A percentile compares a stretch with the other conserved stretches of the same genome.
Evolutionary conservation across 164 flowering plant species (phyloP).

Genomic region (Chloranthus sessilifolius): DNA sequence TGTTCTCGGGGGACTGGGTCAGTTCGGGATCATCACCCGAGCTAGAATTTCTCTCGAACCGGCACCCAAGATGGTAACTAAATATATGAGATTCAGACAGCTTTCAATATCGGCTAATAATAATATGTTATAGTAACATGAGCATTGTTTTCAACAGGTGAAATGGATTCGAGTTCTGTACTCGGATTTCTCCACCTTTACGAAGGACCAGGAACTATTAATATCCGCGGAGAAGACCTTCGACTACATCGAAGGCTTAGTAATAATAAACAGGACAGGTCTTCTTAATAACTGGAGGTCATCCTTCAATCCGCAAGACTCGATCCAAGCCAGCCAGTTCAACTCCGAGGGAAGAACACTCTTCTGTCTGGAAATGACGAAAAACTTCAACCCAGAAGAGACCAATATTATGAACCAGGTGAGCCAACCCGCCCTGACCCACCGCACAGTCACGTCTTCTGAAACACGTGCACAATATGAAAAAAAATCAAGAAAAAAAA

Average conservation of each 20-base stretch:
- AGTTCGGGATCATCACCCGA: slow-evolving; percentile 85
- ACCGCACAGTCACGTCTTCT: slow-evolving; percentile 4
- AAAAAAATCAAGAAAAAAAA: neutral
- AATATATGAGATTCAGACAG: no score
- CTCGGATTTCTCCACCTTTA: slow-evolving; percentile 57
- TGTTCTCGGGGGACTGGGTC: slow-evolving; percentile 92
- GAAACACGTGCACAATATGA: slow-evolving; percentile 3
- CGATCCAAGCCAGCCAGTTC: slow-evolving; percentile 64
- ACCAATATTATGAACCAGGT: slow-evolving; percentile 46
- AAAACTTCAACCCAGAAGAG: slow-evolving; percentile 55
- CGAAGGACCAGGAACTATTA: slow-evolving; percentile 73
- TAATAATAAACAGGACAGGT: slow-evolving; percentile 71
- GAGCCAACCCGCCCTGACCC: slow-evolving; percentile 17
- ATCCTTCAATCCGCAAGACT: slow-evolving; percentile 65
- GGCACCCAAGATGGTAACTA: slow-evolving; percentile 71
- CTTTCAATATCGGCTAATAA: no score
- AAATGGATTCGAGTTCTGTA: slow-evolving; percentile 85
- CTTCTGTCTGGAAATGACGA: slow-evolving; percentile 78
- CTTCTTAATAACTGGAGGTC: slow-evolving; percentile 83
- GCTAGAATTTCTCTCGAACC: slow-evolving; percentile 79
- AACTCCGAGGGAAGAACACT: slow-evolving; percentile 67
- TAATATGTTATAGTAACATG: neutral
- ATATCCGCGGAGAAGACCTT: slow-evolving; percentile 53
- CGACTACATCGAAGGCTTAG: slow-evolving; percentile 91
- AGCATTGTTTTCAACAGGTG: slow-evolving; percentile 43